These are phyloP conservation scores for Gloeophyllum trabeum DNA, from an alignment of 768 basidiomycete genomes.

Conservation along the genomic window DNA sequence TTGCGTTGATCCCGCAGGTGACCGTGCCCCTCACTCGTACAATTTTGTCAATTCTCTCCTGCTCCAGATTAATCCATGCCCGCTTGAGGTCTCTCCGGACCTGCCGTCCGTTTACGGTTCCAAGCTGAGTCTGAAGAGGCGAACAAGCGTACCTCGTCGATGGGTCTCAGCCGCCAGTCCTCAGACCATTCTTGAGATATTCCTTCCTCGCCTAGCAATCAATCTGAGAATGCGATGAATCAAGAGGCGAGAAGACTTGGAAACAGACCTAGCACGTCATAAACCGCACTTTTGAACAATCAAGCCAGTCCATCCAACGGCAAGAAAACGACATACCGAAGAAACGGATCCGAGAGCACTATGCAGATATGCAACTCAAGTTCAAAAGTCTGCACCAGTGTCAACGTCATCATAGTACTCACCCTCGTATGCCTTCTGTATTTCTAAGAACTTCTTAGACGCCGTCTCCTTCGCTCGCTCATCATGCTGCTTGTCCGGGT, in stretches of 20 bases:
- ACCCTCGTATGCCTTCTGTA: conserved; percentile 83
- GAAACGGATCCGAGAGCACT: conserved; percentile 67
- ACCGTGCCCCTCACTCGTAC: conserved; percentile 35
- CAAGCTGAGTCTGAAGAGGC: too few relatives aligned
- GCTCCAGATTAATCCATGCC: conserved; percentile 25
- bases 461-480: conserved; percentile 45
- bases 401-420: conserved; percentile 5
- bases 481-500: conserved; percentile 75
- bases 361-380: conserved; percentile 1
- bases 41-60: conserved; percentile 24
- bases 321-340: conserved; percentile 34
- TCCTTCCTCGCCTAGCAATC: conserved; percentile 27
- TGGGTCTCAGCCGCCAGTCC: conserved; percentile 29
- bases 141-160: conserved; percentile 31
- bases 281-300: conserved; percentile 43
- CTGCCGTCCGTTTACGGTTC: conserved; percentile 26
- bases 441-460: conserved; percentile 54
- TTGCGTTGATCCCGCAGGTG: conserved; percentile 35
- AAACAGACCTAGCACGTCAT: conserved; percentile 56
- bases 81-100: conserved; percentile 31
- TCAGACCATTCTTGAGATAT: conserved; percentile 32
- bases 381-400: not conserved
- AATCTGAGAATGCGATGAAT: too few relatives aligned
- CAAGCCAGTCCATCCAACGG: conserved; percentile 3
- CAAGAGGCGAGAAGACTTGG: too few relatives aligned